These are phyloP conservation scores for Pseudogymnoascus sp. DNA, from an alignment of 2,329 filamentous ascomycete genomes.

Conservation along the genomic window DNA sequence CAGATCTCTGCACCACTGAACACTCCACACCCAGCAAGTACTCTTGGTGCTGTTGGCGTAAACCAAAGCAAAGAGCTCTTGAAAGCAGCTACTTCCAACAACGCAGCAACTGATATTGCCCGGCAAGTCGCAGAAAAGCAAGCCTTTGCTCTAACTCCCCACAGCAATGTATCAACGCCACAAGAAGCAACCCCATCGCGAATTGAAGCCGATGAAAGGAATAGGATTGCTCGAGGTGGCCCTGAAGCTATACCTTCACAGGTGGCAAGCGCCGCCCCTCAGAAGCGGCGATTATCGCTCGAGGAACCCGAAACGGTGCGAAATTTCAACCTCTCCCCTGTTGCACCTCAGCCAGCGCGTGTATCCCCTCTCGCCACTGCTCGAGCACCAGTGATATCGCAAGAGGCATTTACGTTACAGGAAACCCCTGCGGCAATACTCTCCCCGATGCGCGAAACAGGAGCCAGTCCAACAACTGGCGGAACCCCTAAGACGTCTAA, in stretches of 20 bases:
- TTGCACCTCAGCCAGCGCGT: slow-evolving; percentile 68
- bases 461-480: slow-evolving; percentile 46
- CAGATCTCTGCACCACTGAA: not conserved
- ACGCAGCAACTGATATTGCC: not conserved
- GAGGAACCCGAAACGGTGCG: slow-evolving; percentile 33
- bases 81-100: not conserved
- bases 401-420: slow-evolving; percentile 20
- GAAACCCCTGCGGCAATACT: slow-evolving; percentile 42
- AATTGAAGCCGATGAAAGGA: not conserved
- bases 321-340: slow-evolving; percentile 57
- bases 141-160: not conserved
- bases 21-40: not conserved
- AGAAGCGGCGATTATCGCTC: not conserved
- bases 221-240: not conserved
- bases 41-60: not conserved
- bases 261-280: not conserved
- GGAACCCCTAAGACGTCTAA: slow-evolving; percentile 48
- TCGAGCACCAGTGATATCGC: slow-evolving; percentile 26
- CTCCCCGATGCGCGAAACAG: slow-evolving; percentile 44
- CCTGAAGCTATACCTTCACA: not conserved
- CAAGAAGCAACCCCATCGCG: not conserved
- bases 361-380: slow-evolving; percentile 49
- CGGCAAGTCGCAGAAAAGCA: not conserved
- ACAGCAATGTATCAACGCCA: slow-evolving; percentile 2
- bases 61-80: not conserved